phyloP scores from a whole-genome alignment of 805 yeast species.

The Wickerhamomyces ciferrii region DNA sequence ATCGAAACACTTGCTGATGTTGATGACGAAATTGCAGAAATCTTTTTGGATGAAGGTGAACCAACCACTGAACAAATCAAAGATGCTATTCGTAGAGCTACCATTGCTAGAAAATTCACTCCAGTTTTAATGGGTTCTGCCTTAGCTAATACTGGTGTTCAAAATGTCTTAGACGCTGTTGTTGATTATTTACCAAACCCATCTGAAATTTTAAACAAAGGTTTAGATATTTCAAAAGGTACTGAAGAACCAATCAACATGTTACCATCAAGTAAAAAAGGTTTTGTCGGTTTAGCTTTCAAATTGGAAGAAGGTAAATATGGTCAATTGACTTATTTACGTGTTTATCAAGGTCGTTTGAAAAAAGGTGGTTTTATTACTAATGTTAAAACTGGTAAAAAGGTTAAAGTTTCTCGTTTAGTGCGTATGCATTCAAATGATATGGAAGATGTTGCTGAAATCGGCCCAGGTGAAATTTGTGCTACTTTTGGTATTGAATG shows the following conservation, averaged over 20 bases:
- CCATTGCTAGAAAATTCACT: slow-evolving; percentile 92
- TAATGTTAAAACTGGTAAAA: slow-evolving; percentile 89
- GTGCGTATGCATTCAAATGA: slow-evolving; percentile 99
- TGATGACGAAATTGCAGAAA: slow-evolving; percentile 94
- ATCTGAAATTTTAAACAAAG: slow-evolving; percentile 85
- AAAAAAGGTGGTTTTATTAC: slow-evolving; percentile 86
- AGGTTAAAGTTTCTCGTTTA: slow-evolving; percentile 85
- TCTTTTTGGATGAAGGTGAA: slow-evolving; percentile 83
- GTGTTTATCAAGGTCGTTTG: slow-evolving; percentile 95
- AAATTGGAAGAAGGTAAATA: slow-evolving; percentile 97
- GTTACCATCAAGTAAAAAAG: slow-evolving; percentile 65
- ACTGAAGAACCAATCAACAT: slow-evolving; percentile 64
- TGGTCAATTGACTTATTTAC: slow-evolving; percentile 94
- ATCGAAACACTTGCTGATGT: slow-evolving; percentile 97
- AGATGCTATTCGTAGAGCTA: slow-evolving; percentile 87
- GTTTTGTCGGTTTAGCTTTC: slow-evolving; percentile 97
- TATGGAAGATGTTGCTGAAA: slow-evolving; percentile 96
- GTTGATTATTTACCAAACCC: slow-evolving; percentile 96
- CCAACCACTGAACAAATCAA: slow-evolving; percentile 83
- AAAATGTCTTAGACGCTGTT: slow-evolving; percentile 92
- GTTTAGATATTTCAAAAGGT: slow-evolving; percentile 63
- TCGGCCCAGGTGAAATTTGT: slow-evolving; percentile 97
- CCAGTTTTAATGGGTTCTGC: slow-evolving; percentile 99
- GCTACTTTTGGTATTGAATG: slow-evolving; percentile 99
- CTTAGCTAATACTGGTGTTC: slow-evolving; percentile 92